Conservation (phyloP, 1,284 basidiomycete species). For the Anthracocystis panici-leucophaei region DNA sequence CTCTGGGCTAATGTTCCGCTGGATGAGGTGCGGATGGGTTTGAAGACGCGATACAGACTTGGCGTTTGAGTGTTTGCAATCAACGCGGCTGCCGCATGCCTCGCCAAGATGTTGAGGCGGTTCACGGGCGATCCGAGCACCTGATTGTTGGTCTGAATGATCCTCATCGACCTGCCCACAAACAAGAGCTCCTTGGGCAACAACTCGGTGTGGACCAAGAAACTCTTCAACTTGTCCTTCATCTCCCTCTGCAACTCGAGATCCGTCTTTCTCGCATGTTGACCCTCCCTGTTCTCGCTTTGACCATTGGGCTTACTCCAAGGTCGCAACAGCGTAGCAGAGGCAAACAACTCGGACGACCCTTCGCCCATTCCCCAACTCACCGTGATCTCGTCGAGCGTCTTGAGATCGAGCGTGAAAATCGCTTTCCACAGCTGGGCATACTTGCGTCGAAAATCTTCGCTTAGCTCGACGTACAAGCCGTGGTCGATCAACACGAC, state of each 20-base stretch:
- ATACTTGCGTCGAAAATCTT: conserved; percentile 59
- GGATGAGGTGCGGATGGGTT: conserved; percentile 12
- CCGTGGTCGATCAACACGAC: conserved; percentile 65
- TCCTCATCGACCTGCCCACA: conserved; percentile 60
- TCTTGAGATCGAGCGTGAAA: conserved; percentile 56
- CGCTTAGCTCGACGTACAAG: conserved; percentile 58
- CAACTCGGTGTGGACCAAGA: conserved; percentile 61
- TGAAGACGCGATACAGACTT: conserved; percentile 48
- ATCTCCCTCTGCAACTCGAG: conserved; percentile 52
- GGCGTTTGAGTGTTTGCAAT: conserved; percentile 45
- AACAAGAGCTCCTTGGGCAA: conserved; percentile 65
- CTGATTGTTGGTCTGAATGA: conserved; percentile 65
- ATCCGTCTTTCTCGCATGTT: conserved; percentile 43
- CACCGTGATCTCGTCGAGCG: conserved; percentile 53
- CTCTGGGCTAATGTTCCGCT: conserved; percentile 15
- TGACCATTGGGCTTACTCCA: conserved; percentile 58
- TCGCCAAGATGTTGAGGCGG: conserved; percentile 65
- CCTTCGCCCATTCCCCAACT: conserved; percentile 63
- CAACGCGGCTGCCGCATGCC: conserved; percentile 58
- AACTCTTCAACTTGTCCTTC: conserved; percentile 59
- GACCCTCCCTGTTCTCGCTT: conserved; percentile 17
- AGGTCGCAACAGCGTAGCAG: conserved; percentile 58
- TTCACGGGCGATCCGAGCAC: conserved; percentile 64
- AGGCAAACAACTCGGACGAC: conserved; percentile 59
- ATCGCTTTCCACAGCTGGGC: conserved; percentile 64